These are phyloP conservation scores for Xerocomus subilludens DNA, from an alignment of 1,284 basidiomycete genomes.

Conservation along the genomic window DNA sequence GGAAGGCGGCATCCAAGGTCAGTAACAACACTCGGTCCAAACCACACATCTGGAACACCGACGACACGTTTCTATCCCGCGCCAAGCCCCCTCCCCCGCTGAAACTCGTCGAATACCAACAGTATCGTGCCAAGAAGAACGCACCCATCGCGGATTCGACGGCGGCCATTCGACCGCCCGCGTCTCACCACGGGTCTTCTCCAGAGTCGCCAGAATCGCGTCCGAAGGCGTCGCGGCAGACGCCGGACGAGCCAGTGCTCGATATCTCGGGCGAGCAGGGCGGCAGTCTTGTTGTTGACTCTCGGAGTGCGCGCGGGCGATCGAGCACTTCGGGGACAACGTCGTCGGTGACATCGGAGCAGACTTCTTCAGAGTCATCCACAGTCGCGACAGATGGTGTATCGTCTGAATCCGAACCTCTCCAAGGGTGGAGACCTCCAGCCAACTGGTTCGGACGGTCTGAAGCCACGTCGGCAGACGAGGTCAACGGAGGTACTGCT, in stretches of 20 bases:
- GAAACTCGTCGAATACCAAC: constrained; percentile 25
- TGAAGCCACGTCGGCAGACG: neutral
- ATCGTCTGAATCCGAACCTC: neutral
- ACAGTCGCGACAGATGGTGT: neutral
- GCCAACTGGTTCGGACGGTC: constrained; percentile 34
- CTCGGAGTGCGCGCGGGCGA: constrained; percentile 4
- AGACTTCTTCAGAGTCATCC: constrained; percentile 22
- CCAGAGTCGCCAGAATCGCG: neutral
- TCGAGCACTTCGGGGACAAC: constrained; percentile 6
- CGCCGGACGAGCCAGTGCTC: neutral
- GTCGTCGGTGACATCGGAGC: too few relatives aligned
- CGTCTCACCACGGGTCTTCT: neutral
- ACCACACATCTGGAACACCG: constrained; percentile 28
- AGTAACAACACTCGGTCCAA: neutral
- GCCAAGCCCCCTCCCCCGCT: constrained; percentile 40
- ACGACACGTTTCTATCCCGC: constrained; percentile 43
- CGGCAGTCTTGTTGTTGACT: neutral
- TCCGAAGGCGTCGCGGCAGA: constrained; percentile 2
- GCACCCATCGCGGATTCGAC: neutral
- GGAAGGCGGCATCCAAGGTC: neutral
- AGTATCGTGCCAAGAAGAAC: constrained; percentile 18
- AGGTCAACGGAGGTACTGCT: neutral
- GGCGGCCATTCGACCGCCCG: neutral
- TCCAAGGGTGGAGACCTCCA: constrained; percentile 43
- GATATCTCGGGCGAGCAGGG: neutral